Base-by-base conservation (phyloP, 768 basidiomycete species). In the Tulasnella sp. region DNA sequence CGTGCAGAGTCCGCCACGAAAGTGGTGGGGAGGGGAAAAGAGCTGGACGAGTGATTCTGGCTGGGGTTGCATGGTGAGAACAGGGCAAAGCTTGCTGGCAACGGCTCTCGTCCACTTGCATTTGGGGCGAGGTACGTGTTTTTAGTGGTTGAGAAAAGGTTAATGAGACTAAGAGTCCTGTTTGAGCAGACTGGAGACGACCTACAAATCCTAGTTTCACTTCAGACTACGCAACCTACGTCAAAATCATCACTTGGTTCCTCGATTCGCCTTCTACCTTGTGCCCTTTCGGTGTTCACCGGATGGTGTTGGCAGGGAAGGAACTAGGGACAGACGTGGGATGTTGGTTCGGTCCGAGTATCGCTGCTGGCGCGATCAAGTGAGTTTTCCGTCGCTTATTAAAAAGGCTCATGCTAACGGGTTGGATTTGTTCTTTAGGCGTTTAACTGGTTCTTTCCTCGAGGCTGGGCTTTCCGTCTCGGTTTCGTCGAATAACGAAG, bases 281-380 rank as follows among this genome's bases (percentile, higher is more conserved):
- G 38, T 90, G 91, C 22, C 97, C 97, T 0, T 99, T 99, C 82
- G 93, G 93, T 79, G 93, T 99, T 8, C 97, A 99, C 83, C 88
- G 94, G 68, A 97, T 99, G 92, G 96, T 96, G 0, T 85, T 96
- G 29, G 92, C 96, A 0, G 97, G 97, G 0, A 96, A 98, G 81
- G 92, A 96, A 79, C 87, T 98, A 0, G 97, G 97, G 15, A 98
- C 93, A 78, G 93, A 95, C 79, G 92, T 98, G 0, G 97, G 97
- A 0, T 92, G 95, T 82, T 99, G 97, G 97, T 99, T 99, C 80
- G 97, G 97, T 0, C 97, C 97, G 0, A 96, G 93, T 81, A 95
- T 93, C 0, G 97, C 97, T n/a, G 96, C 96, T 9, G 96, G 96
- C 45, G 96, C 95, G 14, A 92, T 99, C 84, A 94, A 92, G 92